Evolutionary conservation across 306 rosid genomes (phyloP).

Genomic region (Casuarina equisetifolia): DNA sequence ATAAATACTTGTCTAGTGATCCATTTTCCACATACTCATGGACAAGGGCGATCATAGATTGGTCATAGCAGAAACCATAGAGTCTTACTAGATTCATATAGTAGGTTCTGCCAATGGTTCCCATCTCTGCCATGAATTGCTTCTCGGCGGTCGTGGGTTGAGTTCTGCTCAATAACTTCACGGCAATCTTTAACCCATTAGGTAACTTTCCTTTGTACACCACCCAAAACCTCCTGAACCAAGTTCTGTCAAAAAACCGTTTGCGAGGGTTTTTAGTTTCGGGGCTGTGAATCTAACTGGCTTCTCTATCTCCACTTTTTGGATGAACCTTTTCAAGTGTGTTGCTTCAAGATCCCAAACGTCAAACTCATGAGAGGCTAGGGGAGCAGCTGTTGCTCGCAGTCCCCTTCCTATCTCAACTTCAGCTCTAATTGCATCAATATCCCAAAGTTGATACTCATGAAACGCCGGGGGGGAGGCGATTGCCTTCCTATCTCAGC

Average conservation of each 20-base stretch:
- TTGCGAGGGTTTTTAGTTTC: background rate
- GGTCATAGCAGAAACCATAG: constrained; percentile 23
- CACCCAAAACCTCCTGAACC: background rate
- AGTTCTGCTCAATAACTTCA: constrained; percentile 5
- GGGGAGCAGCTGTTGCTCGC: background rate
- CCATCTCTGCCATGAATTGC: constrained; percentile 24
- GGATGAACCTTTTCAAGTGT: background rate
- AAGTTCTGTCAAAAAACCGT: background rate
- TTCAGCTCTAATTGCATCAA: background rate
- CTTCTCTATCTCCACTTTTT: constrained; percentile 7
- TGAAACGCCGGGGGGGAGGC: too few species aligned
- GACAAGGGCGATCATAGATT: background rate
- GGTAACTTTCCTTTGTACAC: background rate
- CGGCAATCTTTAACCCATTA: constrained; percentile 8
- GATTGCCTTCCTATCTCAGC: too few species aligned
- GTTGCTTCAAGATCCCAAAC: background rate
- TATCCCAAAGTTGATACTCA: too few species aligned
- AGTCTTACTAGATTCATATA: constrained; percentile 17
- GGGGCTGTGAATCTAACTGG: constrained; percentile 3
- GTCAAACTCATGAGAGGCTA: background rate
- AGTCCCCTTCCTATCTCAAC: background rate
- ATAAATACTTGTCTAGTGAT: background rate
- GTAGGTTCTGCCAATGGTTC: constrained; percentile 9
- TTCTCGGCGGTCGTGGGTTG: background rate
- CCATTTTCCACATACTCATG: too few species aligned